phyloP scores from a whole-genome alignment of 73 alveolate species.

The Effrenium voratum region DNA sequence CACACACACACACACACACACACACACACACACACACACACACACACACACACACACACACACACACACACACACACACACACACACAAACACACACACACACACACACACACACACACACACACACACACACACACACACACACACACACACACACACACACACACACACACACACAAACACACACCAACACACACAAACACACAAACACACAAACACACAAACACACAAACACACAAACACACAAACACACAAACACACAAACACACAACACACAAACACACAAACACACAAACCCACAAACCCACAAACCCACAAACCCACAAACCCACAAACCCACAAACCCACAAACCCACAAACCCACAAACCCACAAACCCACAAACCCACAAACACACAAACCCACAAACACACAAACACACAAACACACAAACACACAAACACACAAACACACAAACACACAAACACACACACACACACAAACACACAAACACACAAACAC shows the following conservation, averaged over 20 bases:
- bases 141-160: background rate
- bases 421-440: no score
- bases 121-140: background rate
- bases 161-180: background rate
- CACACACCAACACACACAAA: background rate
- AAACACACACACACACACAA: no score
- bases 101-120: background rate
- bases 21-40: background rate
- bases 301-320: background rate
- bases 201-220: background rate
- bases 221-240: background rate
- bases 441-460: no score
- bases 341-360: no score
- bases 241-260: background rate
- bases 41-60: background rate
- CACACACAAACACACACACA: background rate
- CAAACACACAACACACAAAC: background rate
- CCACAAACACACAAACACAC: no score
- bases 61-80: background rate
- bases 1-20: background rate
- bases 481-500: no score
- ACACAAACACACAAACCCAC: background rate
- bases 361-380: no score
- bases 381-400: no score
- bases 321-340: no score